phyloP scores from a whole-genome alignment of 495 filamentous ascomycete genomes.

The Penicillium atrosanguineum region DNA sequence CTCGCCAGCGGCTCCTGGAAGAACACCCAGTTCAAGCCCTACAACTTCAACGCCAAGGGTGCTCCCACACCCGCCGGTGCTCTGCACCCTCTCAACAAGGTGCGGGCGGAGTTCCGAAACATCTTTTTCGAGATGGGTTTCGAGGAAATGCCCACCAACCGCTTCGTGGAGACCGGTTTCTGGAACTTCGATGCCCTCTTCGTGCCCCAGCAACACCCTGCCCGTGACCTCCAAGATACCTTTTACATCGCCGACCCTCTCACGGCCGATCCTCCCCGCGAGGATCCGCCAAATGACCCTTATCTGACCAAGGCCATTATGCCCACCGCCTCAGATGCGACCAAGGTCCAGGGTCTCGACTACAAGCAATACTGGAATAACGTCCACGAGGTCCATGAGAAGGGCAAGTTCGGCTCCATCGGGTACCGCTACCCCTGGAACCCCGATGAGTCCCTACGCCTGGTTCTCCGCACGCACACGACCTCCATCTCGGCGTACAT shows the following conservation, averaged over 20 bases:
- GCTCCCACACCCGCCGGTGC: slow-evolving; percentile 76
- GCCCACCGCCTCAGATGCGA: slow-evolving; percentile 23
- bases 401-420: slow-evolving; percentile 87
- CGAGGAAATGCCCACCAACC: slow-evolving; percentile 50
- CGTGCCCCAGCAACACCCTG: slow-evolving; percentile 96
- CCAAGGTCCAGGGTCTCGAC: slow-evolving; percentile 53
- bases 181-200: slow-evolving; percentile 99
- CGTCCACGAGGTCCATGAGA: slow-evolving; percentile 74
- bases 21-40: slow-evolving; percentile 86
- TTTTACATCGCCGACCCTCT: slow-evolving; percentile 94
- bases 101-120: slow-evolving; percentile 86
- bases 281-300: slow-evolving; percentile 56
- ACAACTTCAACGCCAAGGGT: slow-evolving; percentile 94
- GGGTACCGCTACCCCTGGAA: slow-evolving; percentile 95
- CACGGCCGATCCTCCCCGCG: slow-evolving; percentile 69
- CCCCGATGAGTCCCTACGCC: slow-evolving; percentile 78
- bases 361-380: slow-evolving; percentile 87
- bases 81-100: slow-evolving; percentile 92
- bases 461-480: slow-evolving; percentile 95
- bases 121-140: slow-evolving; percentile 88
- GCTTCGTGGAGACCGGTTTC: slow-evolving; percentile 93
- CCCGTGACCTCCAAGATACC: slow-evolving; percentile 94
- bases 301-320: slow-evolving; percentile 34
- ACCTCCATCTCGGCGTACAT: slow-evolving; percentile 86
- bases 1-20: slow-evolving; percentile 65